A percentile compares a stretch with the other conserved stretches of the same genome.
Evolutionary conservation across 805 yeast genomes (phyloP).

Genomic region (Candida ipomoeae): DNA sequence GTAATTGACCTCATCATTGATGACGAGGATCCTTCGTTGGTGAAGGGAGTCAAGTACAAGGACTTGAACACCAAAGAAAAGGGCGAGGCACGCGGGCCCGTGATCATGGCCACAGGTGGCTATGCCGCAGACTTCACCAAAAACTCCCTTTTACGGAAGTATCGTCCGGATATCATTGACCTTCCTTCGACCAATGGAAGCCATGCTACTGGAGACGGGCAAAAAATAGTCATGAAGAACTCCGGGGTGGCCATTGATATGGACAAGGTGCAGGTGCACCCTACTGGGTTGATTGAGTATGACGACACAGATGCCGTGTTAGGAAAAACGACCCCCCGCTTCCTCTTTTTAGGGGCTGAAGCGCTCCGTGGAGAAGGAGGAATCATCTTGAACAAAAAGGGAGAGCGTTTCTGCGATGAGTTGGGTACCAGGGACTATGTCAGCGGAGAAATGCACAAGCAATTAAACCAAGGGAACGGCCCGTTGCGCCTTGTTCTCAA

Average conservation of each 20-base stretch:
- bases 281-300: slow-evolving; percentile 57
- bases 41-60: slow-evolving; percentile 24
- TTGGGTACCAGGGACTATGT: slow-evolving; percentile 59
- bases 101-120: slow-evolving; percentile 62
- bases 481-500: slow-evolving; percentile 51
- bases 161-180: slow-evolving; percentile 53
- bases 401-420: slow-evolving; percentile 58
- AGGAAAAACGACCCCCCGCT: slow-evolving; percentile 42
- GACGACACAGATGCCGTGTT: slow-evolving; percentile 41
- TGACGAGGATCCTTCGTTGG: slow-evolving; percentile 14
- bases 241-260: slow-evolving; percentile 57
- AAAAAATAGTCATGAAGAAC: slow-evolving; percentile 47
- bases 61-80: slow-evolving; percentile 30
- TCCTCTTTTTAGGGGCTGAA: slow-evolving; percentile 60
- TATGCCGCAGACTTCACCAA: slow-evolving; percentile 61
- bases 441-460: slow-evolving; percentile 52
- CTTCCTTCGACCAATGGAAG: slow-evolving; percentile 59
- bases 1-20: slow-evolving; percentile 41
- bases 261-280: slow-evolving; percentile 66
- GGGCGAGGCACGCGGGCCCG: slow-evolving; percentile 47
- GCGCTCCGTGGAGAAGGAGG: slow-evolving; percentile 68
- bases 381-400: slow-evolving; percentile 46
- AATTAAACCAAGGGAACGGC: slow-evolving; percentile 32
- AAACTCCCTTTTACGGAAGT: slow-evolving; percentile 49
- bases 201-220: slow-evolving; percentile 64